These are phyloP conservation scores for Selaginella moellendorffii DNA, from an alignment of 75 land plant species.

Conservation along the genomic window DNA sequence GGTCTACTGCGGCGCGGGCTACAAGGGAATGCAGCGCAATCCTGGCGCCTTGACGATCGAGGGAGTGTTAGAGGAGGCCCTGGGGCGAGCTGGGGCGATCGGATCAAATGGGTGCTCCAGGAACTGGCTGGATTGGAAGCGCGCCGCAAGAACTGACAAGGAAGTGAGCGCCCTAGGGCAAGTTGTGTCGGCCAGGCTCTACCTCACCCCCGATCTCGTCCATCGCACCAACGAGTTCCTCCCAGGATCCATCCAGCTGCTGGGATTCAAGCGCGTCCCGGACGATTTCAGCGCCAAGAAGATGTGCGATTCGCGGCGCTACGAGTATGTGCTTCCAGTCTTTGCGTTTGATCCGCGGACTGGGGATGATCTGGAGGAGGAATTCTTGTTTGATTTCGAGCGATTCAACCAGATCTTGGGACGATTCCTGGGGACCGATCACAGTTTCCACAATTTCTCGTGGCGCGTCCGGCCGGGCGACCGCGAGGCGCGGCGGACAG, in stretches of 20 bases:
- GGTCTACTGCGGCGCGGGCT: neutral
- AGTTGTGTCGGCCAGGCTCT: neutral
- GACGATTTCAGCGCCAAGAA: neutral
- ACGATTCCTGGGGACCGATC: too few species aligned
- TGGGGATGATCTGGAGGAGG: neutral
- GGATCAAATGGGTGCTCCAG: neutral
- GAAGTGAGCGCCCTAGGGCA: neutral
- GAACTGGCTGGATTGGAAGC: constrained; percentile 1
- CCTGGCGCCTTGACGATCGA: neutral
- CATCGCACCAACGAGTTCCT: neutral
- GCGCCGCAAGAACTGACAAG: neutral
- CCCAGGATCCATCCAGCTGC: neutral
- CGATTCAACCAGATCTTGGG: neutral
- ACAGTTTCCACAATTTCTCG: constrained; percentile 5
- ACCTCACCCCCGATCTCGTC: neutral
- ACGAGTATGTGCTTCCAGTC: neutral
- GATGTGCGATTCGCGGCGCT: neutral
- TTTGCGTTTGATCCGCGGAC: neutral
- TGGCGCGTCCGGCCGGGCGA: neutral
- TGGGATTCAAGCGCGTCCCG: neutral
- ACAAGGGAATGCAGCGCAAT: neutral
- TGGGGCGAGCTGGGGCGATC: neutral
- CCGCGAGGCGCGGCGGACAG: neutral
- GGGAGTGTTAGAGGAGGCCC: neutral
- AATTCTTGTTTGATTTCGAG: neutral